Percentiles rank a stretch among this genome's conserved stretches.
phyloP scores from a whole-genome alignment of 495 filamentous ascomycete genomes.

The Jackrogersella minutella region DNA sequence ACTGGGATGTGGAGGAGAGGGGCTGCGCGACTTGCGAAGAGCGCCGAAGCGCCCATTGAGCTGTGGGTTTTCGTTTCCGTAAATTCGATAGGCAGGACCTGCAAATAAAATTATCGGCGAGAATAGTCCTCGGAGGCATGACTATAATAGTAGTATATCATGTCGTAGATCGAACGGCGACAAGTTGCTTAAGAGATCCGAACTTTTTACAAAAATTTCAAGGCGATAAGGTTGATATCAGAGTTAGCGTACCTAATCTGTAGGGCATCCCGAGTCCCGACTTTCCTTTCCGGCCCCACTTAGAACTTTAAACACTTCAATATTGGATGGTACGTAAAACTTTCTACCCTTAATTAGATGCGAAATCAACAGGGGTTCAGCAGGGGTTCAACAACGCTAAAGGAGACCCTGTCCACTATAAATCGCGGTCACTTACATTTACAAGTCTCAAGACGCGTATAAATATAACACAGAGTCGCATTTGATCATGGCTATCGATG shows the following conservation, averaged over 20 bases:
- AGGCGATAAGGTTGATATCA: conserved; percentile 37
- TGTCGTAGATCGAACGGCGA: conserved; percentile 12
- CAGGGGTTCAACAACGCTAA: conserved; percentile 16
- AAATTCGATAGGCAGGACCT: conserved; percentile 47
- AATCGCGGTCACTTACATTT: conserved; percentile 21
- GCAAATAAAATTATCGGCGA: conserved; percentile 50
- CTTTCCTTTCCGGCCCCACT: conserved; percentile 12
- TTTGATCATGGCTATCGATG: conserved; percentile 36
- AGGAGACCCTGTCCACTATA: conserved; percentile 1
- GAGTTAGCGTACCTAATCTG: conserved; percentile 3
- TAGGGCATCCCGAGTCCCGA: conserved; percentile 14
- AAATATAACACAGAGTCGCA: neutral
- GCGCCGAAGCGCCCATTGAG: conserved; percentile 42
- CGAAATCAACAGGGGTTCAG: conserved; percentile 2
- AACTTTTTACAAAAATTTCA: conserved; percentile 32
- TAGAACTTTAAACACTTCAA: conserved; percentile 4
- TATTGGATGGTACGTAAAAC: no score
- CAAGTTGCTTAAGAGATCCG: conserved; percentile 2
- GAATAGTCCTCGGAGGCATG: conserved; percentile 48
- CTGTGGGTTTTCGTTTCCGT: conserved; percentile 24
- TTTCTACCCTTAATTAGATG: conserved; percentile 8
- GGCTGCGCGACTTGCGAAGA: conserved; percentile 33
- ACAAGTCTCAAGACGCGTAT: conserved; percentile 25
- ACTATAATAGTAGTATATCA: conserved; percentile 1
- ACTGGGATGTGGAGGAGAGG: conserved; percentile 13